phyloP scores from a whole-genome alignment of 2,329 filamentous ascomycete genomes.

The Alternaria triticina region DNA sequence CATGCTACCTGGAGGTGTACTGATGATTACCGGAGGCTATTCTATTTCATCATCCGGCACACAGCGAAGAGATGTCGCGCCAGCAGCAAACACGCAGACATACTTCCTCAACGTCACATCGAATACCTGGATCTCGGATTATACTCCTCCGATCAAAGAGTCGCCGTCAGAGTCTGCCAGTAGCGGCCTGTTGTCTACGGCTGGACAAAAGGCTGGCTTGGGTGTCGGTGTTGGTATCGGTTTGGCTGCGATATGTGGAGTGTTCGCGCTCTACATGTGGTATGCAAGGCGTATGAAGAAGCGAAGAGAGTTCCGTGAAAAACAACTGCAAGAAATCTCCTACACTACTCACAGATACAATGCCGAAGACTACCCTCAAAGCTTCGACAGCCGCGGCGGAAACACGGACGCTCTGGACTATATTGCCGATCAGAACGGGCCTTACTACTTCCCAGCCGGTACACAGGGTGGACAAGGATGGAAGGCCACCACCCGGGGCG shows the following conservation, averaged over 20 bases:
- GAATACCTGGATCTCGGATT: conserved; percentile 63
- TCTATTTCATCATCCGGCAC: conserved; percentile 52
- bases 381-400: conserved; percentile 47
- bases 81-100: conserved; percentile 52
- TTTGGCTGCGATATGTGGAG: conserved; percentile 48
- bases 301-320: conserved; percentile 57
- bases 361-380: conserved; percentile 45
- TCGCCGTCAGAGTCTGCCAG: conserved; percentile 16
- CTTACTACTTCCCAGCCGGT: conserved; percentile 36
- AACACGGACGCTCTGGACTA: conserved; percentile 49
- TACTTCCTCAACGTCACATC: conserved; percentile 69
- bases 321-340: conserved; percentile 61
- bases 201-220: conserved; percentile 55
- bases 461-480: conserved; percentile 39
- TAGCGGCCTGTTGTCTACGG: conserved; percentile 49
- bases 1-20: conserved; percentile 66
- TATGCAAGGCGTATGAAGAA: conserved; percentile 51
- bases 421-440: conserved; percentile 30
- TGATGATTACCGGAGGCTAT: conserved; percentile 68
- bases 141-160: conserved; percentile 55
- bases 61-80: conserved; percentile 42
- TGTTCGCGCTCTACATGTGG: conserved; percentile 56
- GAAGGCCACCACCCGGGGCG: conserved; percentile 37
- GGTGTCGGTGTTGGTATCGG: conserved; percentile 54
- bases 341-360: conserved; percentile 57